Percentiles rank a stretch among this genome's conserved stretches.
phyloP scores from a whole-genome alignment of 805 yeast species.

The Starmerella bacillaris region DNA sequence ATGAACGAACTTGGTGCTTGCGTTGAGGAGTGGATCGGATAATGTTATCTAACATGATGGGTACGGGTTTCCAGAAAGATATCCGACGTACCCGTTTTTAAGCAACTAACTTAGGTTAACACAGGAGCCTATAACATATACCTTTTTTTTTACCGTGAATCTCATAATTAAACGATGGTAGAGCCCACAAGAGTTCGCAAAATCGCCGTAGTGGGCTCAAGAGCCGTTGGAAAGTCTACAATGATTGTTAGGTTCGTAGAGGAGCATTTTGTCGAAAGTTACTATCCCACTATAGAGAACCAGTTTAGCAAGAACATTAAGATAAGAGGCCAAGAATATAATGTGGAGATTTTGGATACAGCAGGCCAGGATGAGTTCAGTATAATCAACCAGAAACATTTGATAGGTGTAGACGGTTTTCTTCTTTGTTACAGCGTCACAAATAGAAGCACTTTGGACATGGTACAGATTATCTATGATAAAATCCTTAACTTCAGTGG shows the following conservation, averaged over 20 bases:
- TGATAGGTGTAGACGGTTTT: constrained; percentile 72
- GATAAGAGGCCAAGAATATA: constrained; percentile 56
- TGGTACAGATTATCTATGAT: constrained; percentile 60
- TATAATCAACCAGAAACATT: constrained; percentile 56
- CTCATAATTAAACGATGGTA: constrained; percentile 13
- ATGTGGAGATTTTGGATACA: constrained; percentile 72
- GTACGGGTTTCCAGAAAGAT: too few relatives aligned
- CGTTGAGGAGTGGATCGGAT: too few relatives aligned
- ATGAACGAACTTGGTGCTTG: too few relatives aligned
- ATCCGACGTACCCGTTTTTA: too few relatives aligned
- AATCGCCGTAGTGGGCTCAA: constrained; percentile 71
- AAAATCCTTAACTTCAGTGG: constrained; percentile 54
- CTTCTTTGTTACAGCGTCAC: constrained; percentile 67
- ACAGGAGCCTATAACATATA: not conserved
- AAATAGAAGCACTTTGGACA: constrained; percentile 58
- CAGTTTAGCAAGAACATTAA: constrained; percentile 55
- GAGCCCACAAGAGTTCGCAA: constrained; percentile 30
- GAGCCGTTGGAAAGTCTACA: constrained; percentile 76
- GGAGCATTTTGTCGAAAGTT: constrained; percentile 71
- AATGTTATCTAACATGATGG: too few relatives aligned
- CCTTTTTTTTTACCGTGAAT: not conserved
- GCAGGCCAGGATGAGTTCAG: constrained; percentile 89
- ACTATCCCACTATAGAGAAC: constrained; percentile 82
- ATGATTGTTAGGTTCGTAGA: constrained; percentile 72
- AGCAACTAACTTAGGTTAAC: not conserved